A percentile compares a stretch with the other conserved stretches of the same genome.
Conservation (phyloP, 129 eudicot species). For the Flaveria ramosissima region DNA sequence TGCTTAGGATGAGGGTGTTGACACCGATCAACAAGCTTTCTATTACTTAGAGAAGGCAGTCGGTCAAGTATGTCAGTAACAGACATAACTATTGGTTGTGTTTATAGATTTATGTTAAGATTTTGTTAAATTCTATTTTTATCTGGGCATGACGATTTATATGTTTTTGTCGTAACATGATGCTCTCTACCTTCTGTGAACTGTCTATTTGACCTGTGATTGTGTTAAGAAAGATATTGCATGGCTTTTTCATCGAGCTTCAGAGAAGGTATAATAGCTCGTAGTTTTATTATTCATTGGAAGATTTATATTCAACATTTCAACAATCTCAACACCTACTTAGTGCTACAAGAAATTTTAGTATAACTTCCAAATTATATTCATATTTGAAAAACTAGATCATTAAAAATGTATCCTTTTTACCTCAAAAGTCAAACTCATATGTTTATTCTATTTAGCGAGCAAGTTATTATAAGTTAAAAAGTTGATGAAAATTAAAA, state of each 20-base stretch:
- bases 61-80: constrained; percentile 54
- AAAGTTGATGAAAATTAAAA: background rate
- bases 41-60: constrained; percentile 77
- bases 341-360: constrained; percentile 1
- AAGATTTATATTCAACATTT: background rate
- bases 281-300: constrained; percentile 10
- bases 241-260: constrained; percentile 89
- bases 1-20: constrained; percentile 64
- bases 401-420: background rate
- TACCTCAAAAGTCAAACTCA: background rate
- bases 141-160: constrained; percentile 16
- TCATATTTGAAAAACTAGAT: background rate
- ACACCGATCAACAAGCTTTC: constrained; percentile 77
- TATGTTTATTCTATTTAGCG: background rate
- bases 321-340: background rate
- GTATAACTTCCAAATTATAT: background rate
- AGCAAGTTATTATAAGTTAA: constrained; percentile 3
- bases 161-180: constrained; percentile 75
- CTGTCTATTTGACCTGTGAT: constrained; percentile 73
- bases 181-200: constrained; percentile 84
- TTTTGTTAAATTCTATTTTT: background rate
- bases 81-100: background rate
- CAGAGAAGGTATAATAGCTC: constrained; percentile 58
- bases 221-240: constrained; percentile 68
- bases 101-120: background rate